Percentiles rank a stretch among this genome's conserved stretches.
Conservation (phyloP, 192 early-diverging fungal species). For the Cetraspora pellucida region DNA sequence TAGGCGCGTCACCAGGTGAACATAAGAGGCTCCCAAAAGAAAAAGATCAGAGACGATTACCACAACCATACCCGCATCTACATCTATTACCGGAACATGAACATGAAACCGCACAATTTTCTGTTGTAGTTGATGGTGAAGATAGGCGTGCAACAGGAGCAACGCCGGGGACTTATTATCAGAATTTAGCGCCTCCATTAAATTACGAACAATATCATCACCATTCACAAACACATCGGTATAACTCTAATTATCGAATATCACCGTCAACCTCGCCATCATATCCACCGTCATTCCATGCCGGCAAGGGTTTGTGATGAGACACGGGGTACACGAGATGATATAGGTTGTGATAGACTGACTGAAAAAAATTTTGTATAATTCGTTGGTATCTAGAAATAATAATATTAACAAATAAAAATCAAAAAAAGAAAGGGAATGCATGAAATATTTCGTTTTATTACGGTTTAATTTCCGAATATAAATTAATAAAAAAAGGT, state of each 20-base stretch:
- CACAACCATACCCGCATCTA: slow-evolving; percentile 35
- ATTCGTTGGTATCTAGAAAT: no score
- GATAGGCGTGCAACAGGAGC: background rate
- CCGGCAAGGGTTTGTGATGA: no score
- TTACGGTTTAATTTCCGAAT: no score
- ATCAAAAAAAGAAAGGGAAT: no score
- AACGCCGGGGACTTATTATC: background rate
- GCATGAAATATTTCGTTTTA: no score
- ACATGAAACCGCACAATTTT: slow-evolving; percentile 4
- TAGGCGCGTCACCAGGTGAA: slow-evolving; percentile 16
- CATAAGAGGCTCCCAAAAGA: slow-evolving; percentile 4
- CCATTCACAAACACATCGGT: background rate
- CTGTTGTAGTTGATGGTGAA: slow-evolving; percentile 28
- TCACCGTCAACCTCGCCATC: slow-evolving; percentile 24
- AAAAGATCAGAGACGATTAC: slow-evolving; percentile 27
- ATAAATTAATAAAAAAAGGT: no score
- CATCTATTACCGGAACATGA: slow-evolving; percentile 30
- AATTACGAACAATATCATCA: slow-evolving; percentile 4
- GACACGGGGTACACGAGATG: no score
- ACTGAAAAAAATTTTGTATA: no score
- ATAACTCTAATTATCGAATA: slow-evolving; percentile 11
- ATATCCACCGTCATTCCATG: no score
- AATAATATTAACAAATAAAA: no score
- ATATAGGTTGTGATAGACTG: no score
- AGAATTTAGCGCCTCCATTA: background rate